Evolutionary conservation across 2,329 filamentous ascomycete species (phyloP).

Genomic region (Tolypocladium cylindrosporum): DNA sequence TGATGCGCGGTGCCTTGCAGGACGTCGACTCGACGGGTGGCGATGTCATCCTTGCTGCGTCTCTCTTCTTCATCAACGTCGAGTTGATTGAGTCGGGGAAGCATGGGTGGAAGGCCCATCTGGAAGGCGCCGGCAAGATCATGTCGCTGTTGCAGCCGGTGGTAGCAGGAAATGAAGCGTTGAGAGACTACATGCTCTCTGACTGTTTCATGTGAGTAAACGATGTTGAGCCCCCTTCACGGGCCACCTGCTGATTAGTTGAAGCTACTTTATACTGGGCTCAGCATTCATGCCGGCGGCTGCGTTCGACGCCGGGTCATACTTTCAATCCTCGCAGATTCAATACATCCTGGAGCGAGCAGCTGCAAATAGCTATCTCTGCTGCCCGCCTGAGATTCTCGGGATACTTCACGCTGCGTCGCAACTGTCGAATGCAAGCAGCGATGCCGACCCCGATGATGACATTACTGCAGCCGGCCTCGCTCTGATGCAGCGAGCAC

Average conservation of each 20-base stretch:
- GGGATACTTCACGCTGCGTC: conserved; percentile 32
- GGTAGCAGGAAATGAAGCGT: conserved; percentile 19
- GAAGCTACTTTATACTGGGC: conserved; percentile 34
- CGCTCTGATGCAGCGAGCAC: conserved; percentile 25
- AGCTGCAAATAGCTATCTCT: conserved; percentile 35
- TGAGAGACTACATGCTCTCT: conserved; percentile 35
- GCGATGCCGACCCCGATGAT: conserved; percentile 14
- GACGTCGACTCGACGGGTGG: conserved; percentile 24
- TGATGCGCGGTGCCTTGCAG: conserved; percentile 29
- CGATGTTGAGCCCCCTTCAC: too few relatives aligned
- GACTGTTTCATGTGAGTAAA: conserved; percentile 34
- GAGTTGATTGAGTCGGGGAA: conserved; percentile 39
- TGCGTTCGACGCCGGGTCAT: conserved; percentile 16
- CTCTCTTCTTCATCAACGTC: conserved; percentile 39
- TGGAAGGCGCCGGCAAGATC: conserved; percentile 34
- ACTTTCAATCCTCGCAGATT: conserved; percentile 26
- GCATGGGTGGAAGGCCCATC: conserved; percentile 35
- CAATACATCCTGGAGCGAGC: conserved; percentile 27
- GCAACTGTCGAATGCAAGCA: conserved; percentile 23
- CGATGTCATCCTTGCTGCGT: conserved; percentile 33
- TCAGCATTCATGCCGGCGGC: conserved; percentile 30
- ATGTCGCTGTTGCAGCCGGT: conserved; percentile 28
- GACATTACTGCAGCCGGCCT: conserved; percentile 19
- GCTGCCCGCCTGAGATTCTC: conserved; percentile 33
- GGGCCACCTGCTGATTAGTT: neutral